Conservation (phyloP, 305 asterid species). For the Fraxinus latifolia region DNA sequence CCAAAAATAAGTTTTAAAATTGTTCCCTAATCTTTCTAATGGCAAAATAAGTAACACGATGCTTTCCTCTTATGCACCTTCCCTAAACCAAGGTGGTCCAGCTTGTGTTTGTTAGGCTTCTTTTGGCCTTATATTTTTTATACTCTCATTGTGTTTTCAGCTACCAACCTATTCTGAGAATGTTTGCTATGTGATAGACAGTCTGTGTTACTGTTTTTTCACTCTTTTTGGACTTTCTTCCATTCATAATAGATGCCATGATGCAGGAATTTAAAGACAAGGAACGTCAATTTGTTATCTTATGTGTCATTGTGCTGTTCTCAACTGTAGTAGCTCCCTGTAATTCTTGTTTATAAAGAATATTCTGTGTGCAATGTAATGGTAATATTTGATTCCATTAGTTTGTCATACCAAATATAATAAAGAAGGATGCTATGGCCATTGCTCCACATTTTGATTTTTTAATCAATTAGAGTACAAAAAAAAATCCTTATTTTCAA, state of each 20-base stretch:
- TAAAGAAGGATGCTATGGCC: background rate
- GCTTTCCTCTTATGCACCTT: background rate
- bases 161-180: background rate
- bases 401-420: background rate
- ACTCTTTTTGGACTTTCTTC: background rate
- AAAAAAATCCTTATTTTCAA: background rate
- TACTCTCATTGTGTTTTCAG: background rate
- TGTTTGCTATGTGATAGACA: background rate
- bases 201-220: background rate
- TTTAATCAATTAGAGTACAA: background rate
- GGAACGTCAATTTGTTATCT: background rate
- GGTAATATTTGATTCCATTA: background rate
- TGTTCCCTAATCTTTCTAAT: background rate
- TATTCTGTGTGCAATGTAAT: background rate
- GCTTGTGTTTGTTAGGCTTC: background rate
- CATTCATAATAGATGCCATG: background rate
- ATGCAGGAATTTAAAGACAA: background rate
- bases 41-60: background rate
- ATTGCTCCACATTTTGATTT: background rate
- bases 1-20: background rate
- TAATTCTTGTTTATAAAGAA: background rate
- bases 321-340: background rate
- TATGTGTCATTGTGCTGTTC: background rate
- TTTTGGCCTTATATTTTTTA: background rate
- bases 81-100: background rate